Conservation (phyloP, 257 asterid genomes). For the Primulina huaijiensis region DNA sequence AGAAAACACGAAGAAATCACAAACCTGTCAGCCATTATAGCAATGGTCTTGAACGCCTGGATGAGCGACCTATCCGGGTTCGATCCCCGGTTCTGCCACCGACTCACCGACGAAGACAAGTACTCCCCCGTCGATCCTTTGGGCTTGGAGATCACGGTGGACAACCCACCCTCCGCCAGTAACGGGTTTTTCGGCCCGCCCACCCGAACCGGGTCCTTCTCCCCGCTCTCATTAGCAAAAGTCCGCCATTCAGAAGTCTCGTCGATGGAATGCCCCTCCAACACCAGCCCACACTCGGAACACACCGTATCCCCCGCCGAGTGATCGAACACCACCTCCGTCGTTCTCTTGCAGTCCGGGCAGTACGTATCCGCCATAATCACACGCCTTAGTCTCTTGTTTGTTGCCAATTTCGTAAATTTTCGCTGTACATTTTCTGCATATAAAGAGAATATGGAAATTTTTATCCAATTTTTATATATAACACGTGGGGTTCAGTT, state of each 20-base stretch:
- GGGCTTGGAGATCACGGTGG: constrained; percentile 53
- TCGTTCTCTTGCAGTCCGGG: constrained; percentile 46
- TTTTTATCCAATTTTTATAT: no score
- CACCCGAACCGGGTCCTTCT: constrained; percentile 52
- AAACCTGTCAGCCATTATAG: constrained; percentile 55
- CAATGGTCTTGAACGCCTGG: constrained; percentile 49
- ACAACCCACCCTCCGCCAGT: constrained; percentile 46
- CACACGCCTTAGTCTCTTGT: no score
- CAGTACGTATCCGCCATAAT: constrained; percentile 43
- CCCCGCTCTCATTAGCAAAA: constrained; percentile 53
- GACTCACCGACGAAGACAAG: constrained; percentile 39
- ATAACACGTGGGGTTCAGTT: no score
- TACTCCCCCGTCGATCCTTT: constrained; percentile 46
- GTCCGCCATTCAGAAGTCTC: constrained; percentile 65
- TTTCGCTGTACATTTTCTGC: no score
- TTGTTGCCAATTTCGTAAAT: no score
- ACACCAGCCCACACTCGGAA: constrained; percentile 55
- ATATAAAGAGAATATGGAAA: no score
- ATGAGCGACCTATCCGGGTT: constrained; percentile 50
- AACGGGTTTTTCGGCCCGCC: constrained; percentile 55
- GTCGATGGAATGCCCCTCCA: constrained; percentile 57
- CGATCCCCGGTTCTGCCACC: constrained; percentile 56
- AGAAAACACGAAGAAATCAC: background rate
- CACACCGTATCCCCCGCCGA: constrained; percentile 63
- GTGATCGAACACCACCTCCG: constrained; percentile 63